Evolutionary conservation across 2,329 filamentous ascomycete genomes (phyloP).

Genomic region (Bipolaris zeicola): DNA sequence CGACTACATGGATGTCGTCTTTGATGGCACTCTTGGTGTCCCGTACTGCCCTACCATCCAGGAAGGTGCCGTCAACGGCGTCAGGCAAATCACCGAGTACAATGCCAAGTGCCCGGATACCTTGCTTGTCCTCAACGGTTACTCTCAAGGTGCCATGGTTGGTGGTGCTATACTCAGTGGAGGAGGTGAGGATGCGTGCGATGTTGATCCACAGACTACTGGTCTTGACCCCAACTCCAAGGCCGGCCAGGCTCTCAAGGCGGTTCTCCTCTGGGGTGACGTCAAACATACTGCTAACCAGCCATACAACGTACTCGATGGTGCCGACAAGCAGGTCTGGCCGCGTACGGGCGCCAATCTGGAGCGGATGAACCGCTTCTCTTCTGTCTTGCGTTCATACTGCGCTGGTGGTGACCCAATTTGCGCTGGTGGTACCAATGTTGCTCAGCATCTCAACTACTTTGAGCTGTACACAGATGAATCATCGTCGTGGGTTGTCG

Average conservation of each 20-base stretch:
- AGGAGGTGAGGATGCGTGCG: slow-evolving; percentile 10
- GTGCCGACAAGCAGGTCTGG: slow-evolving; percentile 11
- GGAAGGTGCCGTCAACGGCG: slow-evolving; percentile 10
- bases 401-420: slow-evolving; percentile 11
- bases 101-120: slow-evolving; percentile 10
- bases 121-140: slow-evolving; percentile 8
- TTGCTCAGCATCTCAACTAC: slow-evolving; percentile 11
- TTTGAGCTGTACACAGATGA: slow-evolving; percentile 12
- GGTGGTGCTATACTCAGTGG: slow-evolving; percentile 8
- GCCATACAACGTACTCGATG: slow-evolving; percentile 12
- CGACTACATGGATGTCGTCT: slow-evolving; percentile 12
- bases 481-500: slow-evolving; percentile 8
- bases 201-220: slow-evolving; percentile 4
- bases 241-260: slow-evolving; percentile 12
- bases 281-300: slow-evolving; percentile 14
- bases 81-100: slow-evolving; percentile 14
- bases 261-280: slow-evolving; percentile 9
- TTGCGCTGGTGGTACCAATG: background rate
- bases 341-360: slow-evolving; percentile 10
- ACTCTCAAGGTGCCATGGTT: slow-evolving; percentile 15
- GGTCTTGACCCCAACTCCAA: slow-evolving; percentile 3
- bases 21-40: slow-evolving; percentile 8
- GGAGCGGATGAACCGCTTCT: slow-evolving; percentile 6
- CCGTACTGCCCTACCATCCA: slow-evolving; percentile 10
- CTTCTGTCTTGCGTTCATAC: slow-evolving; percentile 10